phyloP scores from a whole-genome alignment of 2,329 filamentous ascomycete genomes.

The Eurotiales sp. region DNA sequence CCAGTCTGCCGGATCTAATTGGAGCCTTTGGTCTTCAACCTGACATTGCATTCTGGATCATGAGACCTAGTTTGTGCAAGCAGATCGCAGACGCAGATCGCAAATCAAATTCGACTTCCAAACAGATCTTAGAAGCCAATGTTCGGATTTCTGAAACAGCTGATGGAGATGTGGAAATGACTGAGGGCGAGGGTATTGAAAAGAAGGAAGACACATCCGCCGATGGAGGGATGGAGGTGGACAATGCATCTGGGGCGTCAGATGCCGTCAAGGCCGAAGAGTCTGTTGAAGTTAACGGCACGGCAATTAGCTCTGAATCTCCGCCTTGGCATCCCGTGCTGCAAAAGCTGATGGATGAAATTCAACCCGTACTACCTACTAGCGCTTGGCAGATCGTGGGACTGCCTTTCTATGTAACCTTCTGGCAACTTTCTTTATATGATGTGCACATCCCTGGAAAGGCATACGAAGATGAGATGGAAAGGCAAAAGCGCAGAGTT shows the following conservation, averaged over 20 bases:
- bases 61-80: constrained; percentile 68
- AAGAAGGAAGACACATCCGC: constrained; percentile 18
- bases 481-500: constrained; percentile 63
- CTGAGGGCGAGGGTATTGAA: constrained; percentile 23
- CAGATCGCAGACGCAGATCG: constrained; percentile 50
- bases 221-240: constrained; percentile 32
- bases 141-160: constrained; percentile 23
- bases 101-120: constrained; percentile 23
- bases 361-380: constrained; percentile 59
- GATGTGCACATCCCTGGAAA: constrained; percentile 74
- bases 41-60: constrained; percentile 79
- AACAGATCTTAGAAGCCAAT: constrained; percentile 17
- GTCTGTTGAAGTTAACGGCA: constrained; percentile 15
- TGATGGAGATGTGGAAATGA: constrained; percentile 33
- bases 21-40: constrained; percentile 74
- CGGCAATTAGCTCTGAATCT: constrained; percentile 33
- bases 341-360: constrained; percentile 66
- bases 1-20: constrained; percentile 70
- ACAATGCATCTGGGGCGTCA: constrained; percentile 24
- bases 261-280: constrained; percentile 5
- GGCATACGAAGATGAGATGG: constrained; percentile 74
- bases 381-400: constrained; percentile 68
- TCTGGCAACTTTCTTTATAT: constrained; percentile 84
- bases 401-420: constrained; percentile 79
- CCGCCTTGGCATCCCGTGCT: constrained; percentile 66